Percentiles rank a stretch among this genome's conserved stretches.
phyloP scores from a whole-genome alignment of 768 basidiomycete genomes.

The Leucocoprinus leucothites region DNA sequence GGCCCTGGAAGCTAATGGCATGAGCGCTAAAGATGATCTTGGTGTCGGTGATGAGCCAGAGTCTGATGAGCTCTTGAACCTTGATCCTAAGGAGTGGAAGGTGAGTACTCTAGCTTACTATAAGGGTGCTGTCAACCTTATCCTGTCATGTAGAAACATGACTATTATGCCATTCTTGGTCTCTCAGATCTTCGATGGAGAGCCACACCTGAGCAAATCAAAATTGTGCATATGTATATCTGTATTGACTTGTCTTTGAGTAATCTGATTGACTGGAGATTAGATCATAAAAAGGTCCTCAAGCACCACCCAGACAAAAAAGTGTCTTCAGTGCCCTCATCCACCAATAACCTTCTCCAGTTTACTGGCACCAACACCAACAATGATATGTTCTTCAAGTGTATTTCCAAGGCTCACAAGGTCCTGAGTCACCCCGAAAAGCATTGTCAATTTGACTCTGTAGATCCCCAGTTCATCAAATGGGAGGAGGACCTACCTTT shows the following conservation, averaged over 20 bases:
- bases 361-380: conserved; percentile 67
- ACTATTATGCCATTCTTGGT: conserved; percentile 96
- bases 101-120: conserved; percentile 29
- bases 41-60: conserved; percentile 94
- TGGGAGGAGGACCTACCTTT: conserved; percentile 79
- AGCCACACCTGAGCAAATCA: conserved; percentile 90
- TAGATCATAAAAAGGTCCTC: conserved; percentile 98
- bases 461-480: conserved; percentile 75
- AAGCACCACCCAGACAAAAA: conserved; percentile 99
- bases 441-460: conserved; percentile 94
- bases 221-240: conserved; percentile 84
- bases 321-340: conserved; percentile 32
- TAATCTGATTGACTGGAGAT: conserved; percentile 69
- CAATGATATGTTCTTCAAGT: conserved; percentile 99
- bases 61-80: conserved; percentile 55
- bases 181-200: conserved; percentile 85
- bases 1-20: conserved; percentile 42
- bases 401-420: conserved; percentile 98
- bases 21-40: conserved; percentile 72
- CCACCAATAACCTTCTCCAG: conserved; percentile 35
- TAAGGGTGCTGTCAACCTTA: background rate
- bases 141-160: conserved; percentile 77
- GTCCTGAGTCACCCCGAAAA: conserved; percentile 84
- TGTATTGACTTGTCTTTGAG: background rate
- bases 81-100: conserved; percentile 99